Conservation (phyloP, 2,329 filamentous ascomycete genomes). For the Calonectria multiphialidica region DNA sequence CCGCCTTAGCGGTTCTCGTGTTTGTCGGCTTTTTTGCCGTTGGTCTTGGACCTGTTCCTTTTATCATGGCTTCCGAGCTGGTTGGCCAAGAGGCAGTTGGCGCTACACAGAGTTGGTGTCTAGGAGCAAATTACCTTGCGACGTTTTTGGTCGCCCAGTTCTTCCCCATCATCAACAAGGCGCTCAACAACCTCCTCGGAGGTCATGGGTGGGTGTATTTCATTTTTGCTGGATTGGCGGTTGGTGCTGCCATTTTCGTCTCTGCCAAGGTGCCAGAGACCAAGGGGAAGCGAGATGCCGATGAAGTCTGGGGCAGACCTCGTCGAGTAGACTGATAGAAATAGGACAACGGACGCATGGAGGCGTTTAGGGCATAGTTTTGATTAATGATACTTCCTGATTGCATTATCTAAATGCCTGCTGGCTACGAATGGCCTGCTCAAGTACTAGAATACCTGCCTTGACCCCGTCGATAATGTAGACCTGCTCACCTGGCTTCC, state of each 20-base stretch:
- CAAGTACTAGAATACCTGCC: conserved; percentile 74
- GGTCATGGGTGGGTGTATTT: conserved; percentile 90
- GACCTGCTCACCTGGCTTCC: conserved; percentile 67
- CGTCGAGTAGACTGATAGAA: conserved; percentile 61
- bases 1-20: conserved; percentile 82
- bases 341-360: not conserved
- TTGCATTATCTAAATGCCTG: conserved; percentile 49
- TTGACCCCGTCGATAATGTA: conserved; percentile 85
- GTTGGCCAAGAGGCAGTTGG: conserved; percentile 92
- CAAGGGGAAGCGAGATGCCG: conserved; percentile 82
- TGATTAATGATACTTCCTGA: conserved; percentile 14
- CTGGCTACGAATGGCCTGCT: conserved; percentile 63
- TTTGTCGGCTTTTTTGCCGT: conserved; percentile 94
- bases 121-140: conserved; percentile 89
- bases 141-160: conserved; percentile 96
- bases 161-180: conserved; percentile 88
- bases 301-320: conserved; percentile 90
- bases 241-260: conserved; percentile 78
- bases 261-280: conserved; percentile 85
- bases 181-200: conserved; percentile 72
- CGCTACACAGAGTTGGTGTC: conserved; percentile 88
- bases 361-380: conserved; percentile 18
- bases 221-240: conserved; percentile 84
- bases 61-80: conserved; percentile 92
- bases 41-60: conserved; percentile 92